Percentiles rank a stretch among this genome's conserved stretches.
These are phyloP conservation scores for Cucurbita argyrosperma DNA, from an alignment of 306 rosid species.

Conservation along the genomic window DNA sequence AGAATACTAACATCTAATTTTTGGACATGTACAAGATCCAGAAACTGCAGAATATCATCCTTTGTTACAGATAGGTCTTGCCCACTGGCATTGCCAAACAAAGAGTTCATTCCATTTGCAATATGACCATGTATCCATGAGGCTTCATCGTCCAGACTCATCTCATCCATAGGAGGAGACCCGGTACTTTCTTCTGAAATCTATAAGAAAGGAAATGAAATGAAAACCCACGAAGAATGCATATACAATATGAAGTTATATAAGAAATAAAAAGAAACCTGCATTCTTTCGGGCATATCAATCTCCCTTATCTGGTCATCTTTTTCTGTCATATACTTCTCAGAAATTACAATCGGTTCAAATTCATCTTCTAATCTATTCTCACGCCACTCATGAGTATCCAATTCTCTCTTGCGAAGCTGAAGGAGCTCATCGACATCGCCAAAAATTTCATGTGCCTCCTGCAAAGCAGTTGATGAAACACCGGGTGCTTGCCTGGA, in stretches of 20 bases:
- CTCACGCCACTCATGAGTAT: constrained; percentile 45
- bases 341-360: constrained; percentile 75
- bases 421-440: constrained; percentile 68
- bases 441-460: constrained; percentile 92
- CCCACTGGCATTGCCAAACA: constrained; percentile 35
- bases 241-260: neutral
- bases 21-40: constrained; percentile 83
- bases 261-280: constrained; percentile 28
- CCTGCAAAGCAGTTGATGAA: constrained; percentile 79
- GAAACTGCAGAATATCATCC: constrained; percentile 61
- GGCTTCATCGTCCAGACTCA: constrained; percentile 58
- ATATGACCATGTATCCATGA: constrained; percentile 62
- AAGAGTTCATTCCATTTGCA: constrained; percentile 40
- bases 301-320: constrained; percentile 70
- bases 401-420: constrained; percentile 44
- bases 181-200: constrained; percentile 77
- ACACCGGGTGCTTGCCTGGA: constrained; percentile 67
- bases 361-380: constrained; percentile 85
- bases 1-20: constrained; percentile 66
- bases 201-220: constrained; percentile 20
- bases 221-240: neutral
- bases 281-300: constrained; percentile 94
- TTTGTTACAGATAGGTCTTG: constrained; percentile 34
- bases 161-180: constrained; percentile 42
- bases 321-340: constrained; percentile 83